Evolutionary conservation across 2,329 filamentous ascomycete species (phyloP).

Genomic region (Aspergillus vadensis): DNA sequence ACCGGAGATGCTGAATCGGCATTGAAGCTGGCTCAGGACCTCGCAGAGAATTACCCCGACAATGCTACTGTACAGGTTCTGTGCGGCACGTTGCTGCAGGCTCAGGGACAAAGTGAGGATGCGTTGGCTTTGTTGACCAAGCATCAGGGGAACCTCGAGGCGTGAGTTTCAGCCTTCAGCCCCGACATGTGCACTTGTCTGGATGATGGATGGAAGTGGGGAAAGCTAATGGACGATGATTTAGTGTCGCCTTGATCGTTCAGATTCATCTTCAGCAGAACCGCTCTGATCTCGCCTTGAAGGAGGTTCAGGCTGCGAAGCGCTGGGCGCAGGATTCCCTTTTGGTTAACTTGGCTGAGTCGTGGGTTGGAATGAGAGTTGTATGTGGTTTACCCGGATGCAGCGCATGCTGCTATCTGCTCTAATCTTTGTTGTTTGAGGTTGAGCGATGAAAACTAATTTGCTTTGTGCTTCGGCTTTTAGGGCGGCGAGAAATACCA

Average conservation of each 20-base stretch:
- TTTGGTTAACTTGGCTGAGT: constrained; percentile 90
- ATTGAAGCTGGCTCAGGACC: constrained; percentile 63
- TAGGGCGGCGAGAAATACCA: constrained; percentile 95
- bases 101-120: constrained; percentile 78
- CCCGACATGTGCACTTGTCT: too few relatives aligned
- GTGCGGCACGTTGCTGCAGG: constrained; percentile 78
- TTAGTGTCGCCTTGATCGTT: constrained; percentile 76
- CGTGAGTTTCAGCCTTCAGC: constrained; percentile 57
- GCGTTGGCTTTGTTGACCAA: constrained; percentile 76
- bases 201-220: background rate
- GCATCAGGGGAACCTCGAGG: constrained; percentile 79
- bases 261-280: constrained; percentile 94
- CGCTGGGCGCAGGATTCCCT: constrained; percentile 95
- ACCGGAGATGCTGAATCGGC: constrained; percentile 65
- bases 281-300: constrained; percentile 83
- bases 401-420: background rate
- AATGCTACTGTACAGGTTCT: constrained; percentile 81
- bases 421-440: too few relatives aligned
- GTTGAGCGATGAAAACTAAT: background rate
- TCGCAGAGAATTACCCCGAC: constrained; percentile 68
- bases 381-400: constrained; percentile 51
- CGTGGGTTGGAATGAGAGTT: constrained; percentile 87
- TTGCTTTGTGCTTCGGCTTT: background rate
- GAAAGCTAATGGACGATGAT: background rate
- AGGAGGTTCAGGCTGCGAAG: constrained; percentile 83